phyloP scores from a whole-genome alignment of 805 yeast species.

The Teunomyces pallodes region DNA sequence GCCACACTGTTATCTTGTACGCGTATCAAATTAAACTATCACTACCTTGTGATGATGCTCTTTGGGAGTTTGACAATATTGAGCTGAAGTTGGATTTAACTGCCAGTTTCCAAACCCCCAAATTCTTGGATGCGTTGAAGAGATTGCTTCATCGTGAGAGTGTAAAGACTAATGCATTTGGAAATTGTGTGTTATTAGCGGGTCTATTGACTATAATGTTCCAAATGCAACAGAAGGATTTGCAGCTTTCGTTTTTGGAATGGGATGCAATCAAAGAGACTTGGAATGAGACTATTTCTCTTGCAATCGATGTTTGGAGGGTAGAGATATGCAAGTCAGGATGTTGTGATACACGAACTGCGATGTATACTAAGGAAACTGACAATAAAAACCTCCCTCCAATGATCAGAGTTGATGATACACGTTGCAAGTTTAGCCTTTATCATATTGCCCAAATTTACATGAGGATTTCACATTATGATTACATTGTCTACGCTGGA shows the following conservation, averaged over 20 bases:
- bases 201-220: constrained; percentile 13
- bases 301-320: constrained; percentile 31
- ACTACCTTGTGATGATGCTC: constrained; percentile 27
- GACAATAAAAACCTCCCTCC: constrained; percentile 15
- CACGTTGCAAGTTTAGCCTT: constrained; percentile 22
- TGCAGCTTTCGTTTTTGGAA: constrained; percentile 22
- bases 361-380: constrained; percentile 9
- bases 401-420: constrained; percentile 18
- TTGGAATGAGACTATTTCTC: constrained; percentile 25
- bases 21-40: constrained; percentile 28
- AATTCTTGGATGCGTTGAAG: constrained; percentile 21
- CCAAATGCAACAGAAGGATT: constrained; percentile 17
- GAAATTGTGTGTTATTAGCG: constrained; percentile 12
- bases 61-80: constrained; percentile 26
- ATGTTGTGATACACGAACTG: constrained; percentile 16
- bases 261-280: constrained; percentile 24
- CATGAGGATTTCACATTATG: constrained; percentile 29
- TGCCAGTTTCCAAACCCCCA: constrained; percentile 16
- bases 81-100: constrained; percentile 11
- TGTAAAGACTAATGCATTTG: constrained; percentile 21
- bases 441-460: constrained; percentile 28
- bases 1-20: constrained; percentile 22
- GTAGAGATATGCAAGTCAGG: constrained; percentile 19
- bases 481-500: constrained; percentile 29
- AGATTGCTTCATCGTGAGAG: constrained; percentile 19